phyloP scores from a whole-genome alignment of 805 yeast genomes.

The Dipodascus geniculatus region DNA sequence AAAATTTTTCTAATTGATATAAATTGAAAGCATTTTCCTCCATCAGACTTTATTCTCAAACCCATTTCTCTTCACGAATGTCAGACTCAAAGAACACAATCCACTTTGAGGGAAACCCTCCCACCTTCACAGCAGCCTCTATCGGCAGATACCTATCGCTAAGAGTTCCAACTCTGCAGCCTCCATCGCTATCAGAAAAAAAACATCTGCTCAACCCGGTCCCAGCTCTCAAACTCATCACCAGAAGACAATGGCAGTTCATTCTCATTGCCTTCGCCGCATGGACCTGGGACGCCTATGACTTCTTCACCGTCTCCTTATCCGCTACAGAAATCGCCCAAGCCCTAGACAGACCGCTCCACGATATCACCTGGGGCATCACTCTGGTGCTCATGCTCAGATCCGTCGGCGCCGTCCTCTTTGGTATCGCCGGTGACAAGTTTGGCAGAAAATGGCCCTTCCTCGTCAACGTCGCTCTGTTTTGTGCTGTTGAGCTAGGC shows the following conservation, averaged over 20 bases:
- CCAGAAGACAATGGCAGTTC: conserved; percentile 46
- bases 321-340: conserved; percentile 41
- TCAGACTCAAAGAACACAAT: not conserved
- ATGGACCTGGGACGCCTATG: conserved; percentile 68
- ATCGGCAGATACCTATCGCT: conserved; percentile 22
- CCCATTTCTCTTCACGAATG: too few relatives aligned
- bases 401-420: conserved; percentile 58
- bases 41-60: too few relatives aligned
- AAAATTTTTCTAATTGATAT: too few relatives aligned
- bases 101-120: conserved; percentile 7
- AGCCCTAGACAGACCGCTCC: conserved; percentile 32
- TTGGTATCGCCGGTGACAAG: conserved; percentile 50
- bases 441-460: conserved; percentile 63
- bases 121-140: conserved; percentile 15
- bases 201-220: conserved; percentile 43
- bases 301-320: conserved; percentile 52
- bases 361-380: conserved; percentile 59
- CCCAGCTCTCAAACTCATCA: conserved; percentile 39
- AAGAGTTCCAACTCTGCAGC: conserved; percentile 23
- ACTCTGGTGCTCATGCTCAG: conserved; percentile 62
- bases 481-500: conserved; percentile 48
- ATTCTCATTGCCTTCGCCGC: conserved; percentile 49
- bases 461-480: conserved; percentile 37
- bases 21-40: too few relatives aligned
- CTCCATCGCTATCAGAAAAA: conserved; percentile 16